Base-by-base conservation (phyloP, 768 basidiomycete genomes). In the Symmetrospora coprosmae region DNA sequence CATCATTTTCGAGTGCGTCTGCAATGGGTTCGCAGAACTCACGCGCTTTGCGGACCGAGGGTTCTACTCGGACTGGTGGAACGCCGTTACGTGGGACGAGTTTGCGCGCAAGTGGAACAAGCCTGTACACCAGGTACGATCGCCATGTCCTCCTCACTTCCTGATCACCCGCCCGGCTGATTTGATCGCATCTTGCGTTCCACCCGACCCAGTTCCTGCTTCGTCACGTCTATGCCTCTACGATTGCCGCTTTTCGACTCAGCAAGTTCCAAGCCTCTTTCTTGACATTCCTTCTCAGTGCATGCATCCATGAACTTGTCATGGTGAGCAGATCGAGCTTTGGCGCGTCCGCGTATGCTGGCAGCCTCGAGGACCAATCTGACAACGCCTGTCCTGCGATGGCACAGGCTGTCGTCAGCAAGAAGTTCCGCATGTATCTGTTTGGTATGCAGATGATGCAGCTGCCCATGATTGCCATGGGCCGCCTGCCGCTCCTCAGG, bases 31-130 rank as follows among this genome's bases (percentile, higher is more conserved):
- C 31, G 53, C 46, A 21, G 47, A n/a, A 34, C 41, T 45, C 37
- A 60, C 40, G 64, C 88, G 87, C 71, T 99, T 99, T 69, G 87
- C 88, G n/a, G 92, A 99, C 71, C 78, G 92, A 45, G 85, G 88
- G 66, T 99, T 97, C 72, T 99, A 97, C 70, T 87, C 90, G 73
- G 92, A 94, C 71, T 96, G 91, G 86, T 96, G 92, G 92, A 97
- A 97, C 73, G 88, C 88, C 5, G 88, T 85, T 0, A 87, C 88
- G 1, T 90, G 86, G 86, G 92, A 96, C 66, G 88, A 96, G 72
- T 96, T 92, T 72, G 86, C 91, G 2, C 82, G 94, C 41, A 91
- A 92, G 75, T 97, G 94, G 92, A 97, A 97, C 75, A 89, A 87
- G 40, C 92, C 92, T 11, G 92, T 96, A 31, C 84, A 97, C 66